phyloP scores from a whole-genome alignment of 306 rosid species.

The Aeschynomene evenia region DNA sequence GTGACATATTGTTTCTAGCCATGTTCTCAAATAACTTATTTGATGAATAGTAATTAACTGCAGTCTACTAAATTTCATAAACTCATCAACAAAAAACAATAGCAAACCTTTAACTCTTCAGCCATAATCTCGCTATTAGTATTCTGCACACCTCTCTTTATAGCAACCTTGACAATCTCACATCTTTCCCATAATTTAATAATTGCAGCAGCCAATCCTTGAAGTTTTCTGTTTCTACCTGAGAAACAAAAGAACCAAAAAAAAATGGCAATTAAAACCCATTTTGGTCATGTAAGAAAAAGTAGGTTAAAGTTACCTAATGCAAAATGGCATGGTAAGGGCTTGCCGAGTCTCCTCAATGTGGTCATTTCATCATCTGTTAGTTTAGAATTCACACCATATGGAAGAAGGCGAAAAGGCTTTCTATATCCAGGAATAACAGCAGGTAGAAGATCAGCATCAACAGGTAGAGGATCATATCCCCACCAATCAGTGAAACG shows the following conservation, averaged over 20 bases:
- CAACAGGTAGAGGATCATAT: conserved; percentile 84
- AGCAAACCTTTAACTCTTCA: conserved; percentile 75
- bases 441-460: conserved; percentile 89
- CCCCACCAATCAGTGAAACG: conserved; percentile 98
- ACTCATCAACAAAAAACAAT: background rate
- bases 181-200: conserved; percentile 91
- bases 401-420: conserved; percentile 97
- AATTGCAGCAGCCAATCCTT: conserved; percentile 83
- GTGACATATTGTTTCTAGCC: background rate
- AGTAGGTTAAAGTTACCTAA: conserved; percentile 61
- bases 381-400: conserved; percentile 76
- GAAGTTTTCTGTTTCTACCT: conserved; percentile 85
- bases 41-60: background rate
- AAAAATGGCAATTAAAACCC: conserved; percentile 20
- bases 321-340: conserved; percentile 85
- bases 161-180: conserved; percentile 87
- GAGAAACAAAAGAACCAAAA: conserved; percentile 23
- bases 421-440: conserved; percentile 69
- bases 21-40: conserved; percentile 21
- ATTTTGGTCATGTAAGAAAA: conserved; percentile 24
- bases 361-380: conserved; percentile 93
- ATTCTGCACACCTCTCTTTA: conserved; percentile 91
- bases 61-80: conserved; percentile 7
- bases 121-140: conserved; percentile 81
- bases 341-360: conserved; percentile 76